phyloP scores from a whole-genome alignment of 148 eudicot genomes.

The Suaeda aralocaspica region DNA sequence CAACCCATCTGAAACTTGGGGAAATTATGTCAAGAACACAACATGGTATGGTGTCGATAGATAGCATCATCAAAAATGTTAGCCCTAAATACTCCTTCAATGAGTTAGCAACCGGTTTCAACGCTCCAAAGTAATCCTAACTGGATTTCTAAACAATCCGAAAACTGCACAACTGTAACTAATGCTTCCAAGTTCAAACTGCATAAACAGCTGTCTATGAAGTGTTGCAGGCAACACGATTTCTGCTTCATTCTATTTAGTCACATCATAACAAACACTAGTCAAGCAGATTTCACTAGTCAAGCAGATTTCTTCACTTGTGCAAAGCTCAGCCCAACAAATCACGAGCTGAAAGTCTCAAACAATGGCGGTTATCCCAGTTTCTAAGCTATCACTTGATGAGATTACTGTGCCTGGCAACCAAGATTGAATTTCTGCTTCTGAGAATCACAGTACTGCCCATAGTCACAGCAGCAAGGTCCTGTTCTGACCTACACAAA shows the following conservation, averaged over 20 bases:
- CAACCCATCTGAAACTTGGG: no score
- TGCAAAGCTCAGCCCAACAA: background rate
- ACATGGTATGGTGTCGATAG: background rate
- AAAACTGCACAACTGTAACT: no score
- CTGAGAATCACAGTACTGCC: conserved; percentile 66
- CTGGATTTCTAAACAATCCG: background rate
- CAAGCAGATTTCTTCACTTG: no score
- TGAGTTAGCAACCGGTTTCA: background rate
- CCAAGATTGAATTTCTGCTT: conserved; percentile 17
- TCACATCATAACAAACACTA: no score
- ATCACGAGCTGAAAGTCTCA: no score
- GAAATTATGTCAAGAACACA: background rate
- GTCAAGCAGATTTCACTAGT: no score
- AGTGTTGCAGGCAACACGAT: no score
- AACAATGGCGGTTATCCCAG: background rate
- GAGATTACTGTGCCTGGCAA: background rate
- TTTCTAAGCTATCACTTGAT: background rate
- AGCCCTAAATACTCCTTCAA: background rate
- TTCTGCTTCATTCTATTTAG: no score
- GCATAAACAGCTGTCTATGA: background rate
- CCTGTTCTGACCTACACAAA: conserved; percentile 60
- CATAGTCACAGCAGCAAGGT: conserved; percentile 61
- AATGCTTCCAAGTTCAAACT: background rate
- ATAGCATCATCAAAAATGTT: background rate
- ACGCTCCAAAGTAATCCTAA: background rate